phyloP scores from a whole-genome alignment of 805 yeast species.

The Candida rishiriensis region DNA sequence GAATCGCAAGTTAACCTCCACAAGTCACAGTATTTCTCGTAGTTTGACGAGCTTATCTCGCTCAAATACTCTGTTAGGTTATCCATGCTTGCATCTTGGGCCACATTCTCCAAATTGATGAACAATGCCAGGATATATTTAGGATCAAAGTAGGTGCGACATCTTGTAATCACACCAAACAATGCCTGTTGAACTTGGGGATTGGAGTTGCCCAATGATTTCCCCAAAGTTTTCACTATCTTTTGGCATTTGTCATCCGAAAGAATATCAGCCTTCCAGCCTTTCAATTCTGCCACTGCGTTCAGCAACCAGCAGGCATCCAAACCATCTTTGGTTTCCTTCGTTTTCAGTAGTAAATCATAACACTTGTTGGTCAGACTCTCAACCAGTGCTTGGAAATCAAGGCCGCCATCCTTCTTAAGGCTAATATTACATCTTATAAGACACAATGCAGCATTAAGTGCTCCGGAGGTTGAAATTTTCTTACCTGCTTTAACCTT shows the following conservation, averaged over 20 bases:
- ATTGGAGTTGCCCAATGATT: neutral
- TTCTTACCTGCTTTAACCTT: neutral
- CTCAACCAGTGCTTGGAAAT: neutral
- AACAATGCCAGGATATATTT: constrained; percentile 21
- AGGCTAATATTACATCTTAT: neutral
- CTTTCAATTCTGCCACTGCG: constrained; percentile 8
- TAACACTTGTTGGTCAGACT: neutral
- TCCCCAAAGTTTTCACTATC: constrained; percentile 11
- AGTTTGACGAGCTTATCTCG: constrained; percentile 1
- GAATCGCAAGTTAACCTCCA: constrained; percentile 8
- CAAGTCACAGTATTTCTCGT: constrained; percentile 1
- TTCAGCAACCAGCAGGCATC: constrained; percentile 15
- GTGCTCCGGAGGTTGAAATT: neutral
- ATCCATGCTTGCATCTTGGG: no score
- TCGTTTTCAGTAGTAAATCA: neutral
- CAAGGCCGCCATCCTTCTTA: no score
- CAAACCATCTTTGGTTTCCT: neutral
- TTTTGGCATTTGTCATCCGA: constrained; percentile 3
- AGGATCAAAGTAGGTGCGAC: constrained; percentile 7
- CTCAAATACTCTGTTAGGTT: constrained; percentile 3
- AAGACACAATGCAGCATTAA: constrained; percentile 7
- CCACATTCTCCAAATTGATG: constrained; percentile 8
- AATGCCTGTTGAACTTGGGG: constrained; percentile 6
- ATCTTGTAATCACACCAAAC: constrained; percentile 14
- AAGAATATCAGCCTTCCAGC: neutral